Evolutionary conservation across 495 filamentous ascomycete species (phyloP).

Genomic region (Beverwykella pulmonaria): DNA sequence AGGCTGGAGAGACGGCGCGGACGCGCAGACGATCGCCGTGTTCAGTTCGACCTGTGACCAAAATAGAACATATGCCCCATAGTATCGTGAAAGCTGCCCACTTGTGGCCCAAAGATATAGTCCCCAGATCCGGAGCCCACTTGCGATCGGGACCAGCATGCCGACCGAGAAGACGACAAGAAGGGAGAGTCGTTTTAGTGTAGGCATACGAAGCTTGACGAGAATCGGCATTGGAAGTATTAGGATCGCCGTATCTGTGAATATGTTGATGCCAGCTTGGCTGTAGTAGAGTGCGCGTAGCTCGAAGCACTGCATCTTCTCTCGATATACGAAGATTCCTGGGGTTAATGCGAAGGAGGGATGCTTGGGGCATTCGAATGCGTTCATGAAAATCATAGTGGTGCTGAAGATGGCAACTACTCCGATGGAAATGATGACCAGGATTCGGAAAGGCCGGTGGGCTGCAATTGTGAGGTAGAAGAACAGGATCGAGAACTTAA

Average conservation of each 20-base stretch:
- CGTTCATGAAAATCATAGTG: constrained; percentile 45
- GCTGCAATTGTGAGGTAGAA: constrained; percentile 51
- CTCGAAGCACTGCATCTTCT: constrained; percentile 30
- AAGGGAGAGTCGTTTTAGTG: constrained; percentile 18
- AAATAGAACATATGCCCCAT: constrained; percentile 48
- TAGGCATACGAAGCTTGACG: constrained; percentile 23
- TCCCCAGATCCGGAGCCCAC: constrained; percentile 43
- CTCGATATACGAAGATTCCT: constrained; percentile 29
- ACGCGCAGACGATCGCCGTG: constrained; percentile 53
- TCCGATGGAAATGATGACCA: constrained; percentile 42
- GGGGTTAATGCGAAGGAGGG: constrained; percentile 51
- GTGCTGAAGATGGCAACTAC: constrained; percentile 44
- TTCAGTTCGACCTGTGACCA: constrained; percentile 55
- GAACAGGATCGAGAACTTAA: constrained; percentile 54
- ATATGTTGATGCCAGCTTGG: constrained; percentile 36
- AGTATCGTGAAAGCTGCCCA: constrained; percentile 22
- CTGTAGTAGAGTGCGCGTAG: constrained; percentile 19
- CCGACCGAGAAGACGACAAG: constrained; percentile 31
- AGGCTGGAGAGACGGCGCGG: constrained; percentile 45
- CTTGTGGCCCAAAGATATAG: constrained; percentile 33
- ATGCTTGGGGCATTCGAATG: constrained; percentile 46
- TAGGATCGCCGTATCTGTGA: constrained; percentile 32
- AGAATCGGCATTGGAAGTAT: constrained; percentile 33
- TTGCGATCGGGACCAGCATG: constrained; percentile 44
- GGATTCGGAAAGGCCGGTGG: constrained; percentile 15